Percentiles rank a stretch among this genome's conserved stretches.
These are phyloP conservation scores for Suillus subaureus DNA, from an alignment of 768 basidiomycete genomes.

Conservation along the genomic window DNA sequence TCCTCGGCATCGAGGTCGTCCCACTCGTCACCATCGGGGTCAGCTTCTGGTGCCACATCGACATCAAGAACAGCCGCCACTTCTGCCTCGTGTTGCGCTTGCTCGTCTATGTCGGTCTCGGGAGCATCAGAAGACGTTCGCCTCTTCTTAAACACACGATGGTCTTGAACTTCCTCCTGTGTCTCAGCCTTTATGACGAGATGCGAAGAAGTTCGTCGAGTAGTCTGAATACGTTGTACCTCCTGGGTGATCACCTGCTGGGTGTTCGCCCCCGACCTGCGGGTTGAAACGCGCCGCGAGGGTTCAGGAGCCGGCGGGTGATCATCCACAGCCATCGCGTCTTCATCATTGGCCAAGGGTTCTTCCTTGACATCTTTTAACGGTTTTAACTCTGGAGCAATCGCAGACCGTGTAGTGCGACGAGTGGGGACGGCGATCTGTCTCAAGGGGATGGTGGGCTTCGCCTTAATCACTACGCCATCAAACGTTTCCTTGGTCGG, in stretches of 20 bases:
- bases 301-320: slow-evolving; percentile 30
- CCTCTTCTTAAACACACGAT: slow-evolving; percentile 71
- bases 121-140: slow-evolving; percentile 70
- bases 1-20: slow-evolving; percentile 93
- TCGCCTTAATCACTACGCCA: slow-evolving; percentile 63
- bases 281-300: slow-evolving; percentile 14
- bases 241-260: slow-evolving; percentile 31
- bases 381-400: slow-evolving; percentile 28
- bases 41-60: slow-evolving; percentile 60
- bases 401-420: slow-evolving; percentile 36
- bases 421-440: slow-evolving; percentile 48
- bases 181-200: slow-evolving; percentile 33
- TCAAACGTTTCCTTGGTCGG: slow-evolving; percentile 56
- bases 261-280: slow-evolving; percentile 31
- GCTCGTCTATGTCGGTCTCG: slow-evolving; percentile 49
- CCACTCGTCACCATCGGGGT: slow-evolving; percentile 72
- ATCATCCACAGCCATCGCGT: slow-evolving; percentile 56
- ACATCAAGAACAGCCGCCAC: slow-evolving; percentile 45
- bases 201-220: slow-evolving; percentile 37
- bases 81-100: slow-evolving; percentile 26
- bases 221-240: slow-evolving; percentile 27
- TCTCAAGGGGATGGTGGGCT: slow-evolving; percentile 40
- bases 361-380: slow-evolving; percentile 38
- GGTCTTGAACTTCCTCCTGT: slow-evolving; percentile 56
- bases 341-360: slow-evolving; percentile 40